Evolutionary conservation across 2,329 filamentous ascomycete species (phyloP).

Genomic region (Dothideomycetes sp.): DNA sequence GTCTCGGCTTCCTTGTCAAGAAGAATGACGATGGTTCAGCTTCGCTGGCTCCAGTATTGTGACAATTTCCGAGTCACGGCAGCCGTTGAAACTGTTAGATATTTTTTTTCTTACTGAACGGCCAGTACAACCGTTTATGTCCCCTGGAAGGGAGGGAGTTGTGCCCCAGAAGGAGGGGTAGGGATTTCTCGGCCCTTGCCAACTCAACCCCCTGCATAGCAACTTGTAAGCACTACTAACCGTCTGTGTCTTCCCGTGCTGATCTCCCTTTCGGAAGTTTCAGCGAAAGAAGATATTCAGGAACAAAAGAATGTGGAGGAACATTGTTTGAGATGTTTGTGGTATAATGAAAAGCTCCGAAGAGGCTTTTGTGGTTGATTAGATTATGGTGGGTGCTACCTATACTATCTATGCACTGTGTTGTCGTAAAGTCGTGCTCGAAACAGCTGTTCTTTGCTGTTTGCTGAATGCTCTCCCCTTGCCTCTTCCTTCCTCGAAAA

Average conservation of each 20-base stretch:
- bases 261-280: conserved; percentile 1
- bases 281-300: neutral
- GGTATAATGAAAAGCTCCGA: neutral
- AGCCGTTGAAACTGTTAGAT: too few species aligned
- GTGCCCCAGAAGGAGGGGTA: neutral
- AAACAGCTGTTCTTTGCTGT: neutral
- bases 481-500: too few species aligned
- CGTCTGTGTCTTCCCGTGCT: too few species aligned
- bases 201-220: conserved; percentile 9
- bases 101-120: conserved; percentile 4
- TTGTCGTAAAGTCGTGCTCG: neutral
- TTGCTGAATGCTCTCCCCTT: too few species aligned
- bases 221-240: too few species aligned
- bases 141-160: too few species aligned
- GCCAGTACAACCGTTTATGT: conserved; percentile 8
- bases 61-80: conserved; percentile 11
- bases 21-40: too few species aligned
- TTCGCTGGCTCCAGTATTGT: too few species aligned
- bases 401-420: neutral
- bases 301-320: too few species aligned
- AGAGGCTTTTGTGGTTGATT: neutral
- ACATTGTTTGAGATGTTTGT: too few species aligned
- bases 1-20: too few species aligned
- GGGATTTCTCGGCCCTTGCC: too few species aligned
- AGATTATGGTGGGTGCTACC: neutral